Evolutionary conservation across 148 eudicot genomes (phyloP), one percentile per base, ranked within the genome.

Genomic region (Pouteria glomerata): DNA sequence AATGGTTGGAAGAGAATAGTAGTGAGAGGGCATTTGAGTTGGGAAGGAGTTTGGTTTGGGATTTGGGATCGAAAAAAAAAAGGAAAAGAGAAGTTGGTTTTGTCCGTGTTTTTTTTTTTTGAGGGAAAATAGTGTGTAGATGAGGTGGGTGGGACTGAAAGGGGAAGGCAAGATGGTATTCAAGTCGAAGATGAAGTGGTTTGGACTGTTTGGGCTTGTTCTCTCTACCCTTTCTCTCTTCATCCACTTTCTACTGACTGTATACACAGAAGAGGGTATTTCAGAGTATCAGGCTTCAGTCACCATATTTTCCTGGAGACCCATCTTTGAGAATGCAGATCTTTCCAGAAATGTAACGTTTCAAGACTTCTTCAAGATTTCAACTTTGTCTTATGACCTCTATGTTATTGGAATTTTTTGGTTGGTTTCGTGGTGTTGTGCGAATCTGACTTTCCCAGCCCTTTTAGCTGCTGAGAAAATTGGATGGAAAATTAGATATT

Each of bases 251-350:
- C 68, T 86, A 21, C 82, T 90, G 12, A 90, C 89, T 39, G 86
- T 82, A 75, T 88, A 86, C 68, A 84, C 87, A 16, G 81, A 76
- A 23, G 70, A 71, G 41, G 69, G 56, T 42, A 58, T 75, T 51
- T 72, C 81, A 19, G 83, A 81, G 64, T 81, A 76, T 66, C 81
- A 84, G 35, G 79, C 83, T 64, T 86, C 86, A 42, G 65, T 82
- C 58, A 80, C 90, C 1, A 83, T 90, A 66, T 88, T 90, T 70
- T 84, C 89, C 69, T 90, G 96, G 96, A 81, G 88, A 72, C 96
- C 96, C 69, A 60, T 80, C 27, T 82, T 90, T 73, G 79, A 77
- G 33, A 81, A 70, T 82, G 70, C 90, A 63, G 86, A 88, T 90
- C 92, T 85, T 79, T 75, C 87, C 48, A 69, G 76, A 53, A 76